These are phyloP conservation scores for Boletus smithii DNA, from an alignment of 1,284 basidiomycete genomes.

Conservation along the genomic window DNA sequence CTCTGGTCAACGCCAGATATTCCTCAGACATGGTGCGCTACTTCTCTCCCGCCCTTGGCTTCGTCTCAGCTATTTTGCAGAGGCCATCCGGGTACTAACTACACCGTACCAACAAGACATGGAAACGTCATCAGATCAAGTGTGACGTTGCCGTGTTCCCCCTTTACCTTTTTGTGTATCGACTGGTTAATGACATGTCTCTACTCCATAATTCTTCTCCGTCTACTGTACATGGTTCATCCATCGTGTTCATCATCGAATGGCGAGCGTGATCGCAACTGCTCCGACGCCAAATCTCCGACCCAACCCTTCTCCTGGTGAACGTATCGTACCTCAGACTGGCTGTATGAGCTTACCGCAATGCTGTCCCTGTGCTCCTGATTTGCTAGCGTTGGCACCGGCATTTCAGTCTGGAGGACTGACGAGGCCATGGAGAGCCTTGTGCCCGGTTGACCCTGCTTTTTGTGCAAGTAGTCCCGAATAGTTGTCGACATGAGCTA, in stretches of 20 bases:
- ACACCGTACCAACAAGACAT: slow-evolving; percentile 26
- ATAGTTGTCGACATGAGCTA: slow-evolving; percentile 65
- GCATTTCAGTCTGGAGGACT: slow-evolving; percentile 32
- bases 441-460: slow-evolving; percentile 39
- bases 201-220: background rate
- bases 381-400: slow-evolving; percentile 32
- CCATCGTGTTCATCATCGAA: slow-evolving; percentile 32
- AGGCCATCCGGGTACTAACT: slow-evolving; percentile 27
- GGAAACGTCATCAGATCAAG: slow-evolving; percentile 27
- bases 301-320: slow-evolving; percentile 32
- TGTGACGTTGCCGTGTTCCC: slow-evolving; percentile 4
- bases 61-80: slow-evolving; percentile 18
- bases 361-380: slow-evolving; percentile 33
- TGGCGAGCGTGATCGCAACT: slow-evolving; percentile 27
- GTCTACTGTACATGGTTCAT: slow-evolving; percentile 24
- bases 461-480: slow-evolving; percentile 66
- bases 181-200: slow-evolving; percentile 3
- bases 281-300: slow-evolving; percentile 28
- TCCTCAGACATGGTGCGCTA: slow-evolving; percentile 65
- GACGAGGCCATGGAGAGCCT: slow-evolving; percentile 27
- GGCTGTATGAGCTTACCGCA: slow-evolving; percentile 32
- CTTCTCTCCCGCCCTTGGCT: slow-evolving; percentile 5
- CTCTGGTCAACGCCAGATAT: slow-evolving; percentile 73
- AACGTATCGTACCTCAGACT: slow-evolving; percentile 33
- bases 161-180: background rate